Evolutionary conservation across 129 eudicot species (phyloP).

Genomic region (Mikania micrantha): DNA sequence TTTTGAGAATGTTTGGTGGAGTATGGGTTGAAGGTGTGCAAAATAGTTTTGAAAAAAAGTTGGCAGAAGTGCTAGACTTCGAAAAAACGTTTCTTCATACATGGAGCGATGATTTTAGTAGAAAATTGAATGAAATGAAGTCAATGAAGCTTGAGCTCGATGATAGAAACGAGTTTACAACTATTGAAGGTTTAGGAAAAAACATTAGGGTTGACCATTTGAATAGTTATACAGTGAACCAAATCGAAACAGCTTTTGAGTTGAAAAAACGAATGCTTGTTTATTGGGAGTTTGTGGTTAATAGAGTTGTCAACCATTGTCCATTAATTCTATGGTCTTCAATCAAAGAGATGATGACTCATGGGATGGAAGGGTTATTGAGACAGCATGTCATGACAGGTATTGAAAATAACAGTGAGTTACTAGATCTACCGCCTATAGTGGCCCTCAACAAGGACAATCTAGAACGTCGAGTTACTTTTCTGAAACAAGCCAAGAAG

Average conservation of each 20-base stretch:
- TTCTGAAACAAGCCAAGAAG: background rate
- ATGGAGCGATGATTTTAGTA: background rate
- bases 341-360: background rate
- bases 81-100: background rate
- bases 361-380: background rate
- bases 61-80: background rate
- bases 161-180: background rate
- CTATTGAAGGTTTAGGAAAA: background rate
- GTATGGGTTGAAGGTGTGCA: background rate
- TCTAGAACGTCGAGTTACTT: background rate
- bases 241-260: background rate
- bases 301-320: background rate
- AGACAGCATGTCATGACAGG: too few species aligned
- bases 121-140: background rate
- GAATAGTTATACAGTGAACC: background rate
- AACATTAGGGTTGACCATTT: background rate
- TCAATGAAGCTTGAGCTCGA: background rate
- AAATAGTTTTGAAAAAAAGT: background rate
- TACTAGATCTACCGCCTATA: background rate
- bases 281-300: conserved; percentile 5
- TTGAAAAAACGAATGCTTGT: background rate
- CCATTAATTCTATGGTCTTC: background rate
- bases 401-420: background rate
- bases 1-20: background rate
- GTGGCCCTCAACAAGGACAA: background rate